Evolutionary conservation across 2,329 filamentous ascomycete species (phyloP).

Genomic region (Aspergillus brunneoviolaceus): DNA sequence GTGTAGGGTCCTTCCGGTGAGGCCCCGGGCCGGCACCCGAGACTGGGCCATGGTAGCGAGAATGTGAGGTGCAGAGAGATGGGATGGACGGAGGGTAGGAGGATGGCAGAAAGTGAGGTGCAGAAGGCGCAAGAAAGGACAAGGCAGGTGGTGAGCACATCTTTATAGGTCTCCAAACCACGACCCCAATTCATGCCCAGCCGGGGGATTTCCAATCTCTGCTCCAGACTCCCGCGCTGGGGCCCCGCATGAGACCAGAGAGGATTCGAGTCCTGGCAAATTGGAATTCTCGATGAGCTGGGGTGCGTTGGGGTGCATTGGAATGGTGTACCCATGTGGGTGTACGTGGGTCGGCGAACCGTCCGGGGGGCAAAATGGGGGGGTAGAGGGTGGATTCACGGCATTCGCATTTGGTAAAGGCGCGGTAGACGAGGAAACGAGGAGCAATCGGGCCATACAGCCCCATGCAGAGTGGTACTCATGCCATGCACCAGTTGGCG

Average conservation of each 20-base stretch:
- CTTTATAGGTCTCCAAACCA: not conserved
- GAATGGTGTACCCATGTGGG: not conserved
- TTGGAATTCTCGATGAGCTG: not conserved
- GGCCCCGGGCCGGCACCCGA: not conserved
- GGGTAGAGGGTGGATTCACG: no score
- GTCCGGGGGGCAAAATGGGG: no score
- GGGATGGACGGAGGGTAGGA: not conserved
- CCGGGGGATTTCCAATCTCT: not conserved
- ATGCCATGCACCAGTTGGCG: not conserved
- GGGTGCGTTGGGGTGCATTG: not conserved
- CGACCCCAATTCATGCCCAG: not conserved
- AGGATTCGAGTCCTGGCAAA: not conserved
- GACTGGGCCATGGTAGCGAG: not conserved
- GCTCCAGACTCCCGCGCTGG: not conserved
- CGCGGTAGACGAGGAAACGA: no score
- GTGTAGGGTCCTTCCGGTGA: conserved; percentile 14
- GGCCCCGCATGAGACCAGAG: not conserved
- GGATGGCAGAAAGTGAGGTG: not conserved
- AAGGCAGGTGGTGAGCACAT: not conserved
- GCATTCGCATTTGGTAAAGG: no score
- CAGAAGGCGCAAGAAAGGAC: not conserved
- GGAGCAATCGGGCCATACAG: not conserved
- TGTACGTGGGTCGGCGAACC: no score
- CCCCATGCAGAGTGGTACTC: not conserved
- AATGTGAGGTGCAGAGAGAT: not conserved